Conservation (phyloP, 305 asterid genomes). For the Fraxinus nigra region DNA sequence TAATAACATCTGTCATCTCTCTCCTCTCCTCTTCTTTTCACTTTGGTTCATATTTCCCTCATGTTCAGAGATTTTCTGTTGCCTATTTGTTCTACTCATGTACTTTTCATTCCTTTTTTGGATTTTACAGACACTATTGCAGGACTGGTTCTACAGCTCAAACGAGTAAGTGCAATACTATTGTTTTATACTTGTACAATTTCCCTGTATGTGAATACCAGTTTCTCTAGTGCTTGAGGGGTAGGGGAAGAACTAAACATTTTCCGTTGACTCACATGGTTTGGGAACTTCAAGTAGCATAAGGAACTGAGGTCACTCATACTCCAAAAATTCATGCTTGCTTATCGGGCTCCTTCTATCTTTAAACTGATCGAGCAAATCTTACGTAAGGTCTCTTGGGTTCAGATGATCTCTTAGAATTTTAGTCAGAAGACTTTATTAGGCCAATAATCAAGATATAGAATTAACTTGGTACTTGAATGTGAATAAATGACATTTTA, state of each 20-base stretch:
- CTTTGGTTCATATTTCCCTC: not conserved
- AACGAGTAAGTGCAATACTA: conserved; percentile 44
- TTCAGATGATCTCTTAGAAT: not conserved
- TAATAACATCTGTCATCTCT: conserved; percentile 3
- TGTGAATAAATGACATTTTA: not conserved
- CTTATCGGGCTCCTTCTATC: not conserved
- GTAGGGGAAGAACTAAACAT: conserved; percentile 2
- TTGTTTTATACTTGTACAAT: conserved; percentile 16
- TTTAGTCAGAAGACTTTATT: not conserved
- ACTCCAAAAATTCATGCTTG: not conserved
- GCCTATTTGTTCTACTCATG: conserved; percentile 6
- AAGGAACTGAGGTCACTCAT: not conserved
- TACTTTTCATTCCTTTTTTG: not conserved
- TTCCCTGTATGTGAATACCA: not conserved
- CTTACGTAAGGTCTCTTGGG: not conserved
- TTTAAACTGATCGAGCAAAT: not conserved
- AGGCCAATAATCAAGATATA: not conserved
- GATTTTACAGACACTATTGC: conserved; percentile 62
- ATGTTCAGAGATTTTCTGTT: not conserved
- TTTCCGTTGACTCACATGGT: not conserved
- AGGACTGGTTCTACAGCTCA: conserved; percentile 70
- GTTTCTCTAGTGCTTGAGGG: conserved; percentile 1
- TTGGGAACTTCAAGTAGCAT: not conserved
- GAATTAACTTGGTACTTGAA: not conserved
- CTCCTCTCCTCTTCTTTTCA: not conserved